phyloP scores from a whole-genome alignment of 257 asterid species.

The Asclepias syriaca region DNA sequence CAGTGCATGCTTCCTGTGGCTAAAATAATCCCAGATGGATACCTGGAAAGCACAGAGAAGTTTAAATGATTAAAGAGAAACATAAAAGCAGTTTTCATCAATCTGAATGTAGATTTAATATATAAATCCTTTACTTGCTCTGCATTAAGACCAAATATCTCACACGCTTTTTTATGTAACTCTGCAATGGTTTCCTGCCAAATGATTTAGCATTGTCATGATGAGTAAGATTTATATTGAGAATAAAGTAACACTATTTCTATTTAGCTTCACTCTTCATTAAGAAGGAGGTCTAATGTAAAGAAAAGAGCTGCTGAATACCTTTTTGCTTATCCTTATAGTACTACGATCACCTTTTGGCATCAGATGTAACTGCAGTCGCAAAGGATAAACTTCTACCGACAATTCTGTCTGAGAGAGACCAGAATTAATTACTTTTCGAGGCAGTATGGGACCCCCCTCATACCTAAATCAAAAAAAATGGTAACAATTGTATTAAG shows the following conservation, averaged over 20 bases:
- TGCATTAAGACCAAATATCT: slow-evolving; percentile 61
- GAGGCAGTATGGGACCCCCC: slow-evolving; percentile 87
- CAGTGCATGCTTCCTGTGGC: slow-evolving; percentile 81
- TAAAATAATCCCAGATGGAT: slow-evolving; percentile 82
- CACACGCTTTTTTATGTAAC: slow-evolving; percentile 86
- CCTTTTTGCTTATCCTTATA: slow-evolving; percentile 97
- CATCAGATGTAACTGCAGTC: slow-evolving; percentile 89
- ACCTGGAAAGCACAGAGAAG: slow-evolving; percentile 42
- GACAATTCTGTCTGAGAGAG: slow-evolving; percentile 89
- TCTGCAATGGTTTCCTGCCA: slow-evolving; percentile 87
- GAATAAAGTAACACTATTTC: background rate
- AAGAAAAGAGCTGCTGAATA: slow-evolving; percentile 15
- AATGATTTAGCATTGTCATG: slow-evolving; percentile 9
- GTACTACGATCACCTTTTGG: slow-evolving; percentile 76
- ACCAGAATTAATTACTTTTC: slow-evolving; percentile 90
- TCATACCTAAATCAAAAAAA: slow-evolving; percentile 72
- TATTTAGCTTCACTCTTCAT: background rate
- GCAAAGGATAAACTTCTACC: slow-evolving; percentile 95
- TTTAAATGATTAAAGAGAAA: slow-evolving; percentile 6
- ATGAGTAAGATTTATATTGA: background rate
- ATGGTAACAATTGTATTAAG: slow-evolving; percentile 7
- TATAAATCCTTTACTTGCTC: slow-evolving; percentile 58
- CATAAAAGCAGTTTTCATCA: background rate
- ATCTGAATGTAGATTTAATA: slow-evolving; percentile 16
- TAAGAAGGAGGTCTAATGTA: slow-evolving; percentile 2